These are phyloP conservation scores for Akanthomyces muscarius DNA, from an alignment of 2,329 filamentous ascomycete genomes.

Conservation along the genomic window DNA sequence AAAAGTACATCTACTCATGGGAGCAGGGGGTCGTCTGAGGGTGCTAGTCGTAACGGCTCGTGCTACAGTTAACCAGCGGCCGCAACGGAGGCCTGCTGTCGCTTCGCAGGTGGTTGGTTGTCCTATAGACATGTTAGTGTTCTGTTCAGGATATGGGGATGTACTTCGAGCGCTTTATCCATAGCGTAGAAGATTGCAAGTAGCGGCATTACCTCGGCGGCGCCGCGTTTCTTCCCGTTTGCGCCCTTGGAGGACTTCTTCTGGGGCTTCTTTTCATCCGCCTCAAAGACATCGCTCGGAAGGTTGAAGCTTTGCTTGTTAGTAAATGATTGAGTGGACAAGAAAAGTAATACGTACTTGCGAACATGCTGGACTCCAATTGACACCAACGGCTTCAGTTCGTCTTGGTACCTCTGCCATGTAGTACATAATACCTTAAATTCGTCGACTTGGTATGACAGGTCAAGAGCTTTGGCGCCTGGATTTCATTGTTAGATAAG, in stretches of 20 bases:
- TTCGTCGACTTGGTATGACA: slow-evolving; percentile 75
- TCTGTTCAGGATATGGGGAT: background rate
- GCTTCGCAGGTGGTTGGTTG: slow-evolving; percentile 37
- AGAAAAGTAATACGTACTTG: slow-evolving; percentile 58
- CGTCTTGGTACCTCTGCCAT: slow-evolving; percentile 70
- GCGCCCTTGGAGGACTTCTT: slow-evolving; percentile 48
- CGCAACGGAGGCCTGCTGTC: slow-evolving; percentile 39
- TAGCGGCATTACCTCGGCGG: slow-evolving; percentile 41
- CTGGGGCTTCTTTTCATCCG: slow-evolving; percentile 70
- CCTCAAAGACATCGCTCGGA: slow-evolving; percentile 82
- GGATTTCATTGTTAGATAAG: slow-evolving; percentile 13
- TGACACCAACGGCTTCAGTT: slow-evolving; percentile 58
- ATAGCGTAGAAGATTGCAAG: slow-evolving; percentile 20
- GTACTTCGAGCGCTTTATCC: slow-evolving; percentile 6
- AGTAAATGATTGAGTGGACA: slow-evolving; percentile 11
- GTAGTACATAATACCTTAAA: slow-evolving; percentile 79
- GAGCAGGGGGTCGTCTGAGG: background rate
- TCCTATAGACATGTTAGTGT: slow-evolving; percentile 27
- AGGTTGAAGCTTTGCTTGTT: slow-evolving; percentile 61
- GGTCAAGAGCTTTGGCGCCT: slow-evolving; percentile 69
- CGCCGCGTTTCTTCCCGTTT: slow-evolving; percentile 45
- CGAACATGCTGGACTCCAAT: slow-evolving; percentile 79
- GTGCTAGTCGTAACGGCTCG: background rate
- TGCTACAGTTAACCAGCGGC: slow-evolving; percentile 32
- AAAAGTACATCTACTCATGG: background rate